Evolutionary conservation across 345 rosid species (phyloP), one percentile per base, ranked within the genome.

Genomic region (Populus simonii): DNA sequence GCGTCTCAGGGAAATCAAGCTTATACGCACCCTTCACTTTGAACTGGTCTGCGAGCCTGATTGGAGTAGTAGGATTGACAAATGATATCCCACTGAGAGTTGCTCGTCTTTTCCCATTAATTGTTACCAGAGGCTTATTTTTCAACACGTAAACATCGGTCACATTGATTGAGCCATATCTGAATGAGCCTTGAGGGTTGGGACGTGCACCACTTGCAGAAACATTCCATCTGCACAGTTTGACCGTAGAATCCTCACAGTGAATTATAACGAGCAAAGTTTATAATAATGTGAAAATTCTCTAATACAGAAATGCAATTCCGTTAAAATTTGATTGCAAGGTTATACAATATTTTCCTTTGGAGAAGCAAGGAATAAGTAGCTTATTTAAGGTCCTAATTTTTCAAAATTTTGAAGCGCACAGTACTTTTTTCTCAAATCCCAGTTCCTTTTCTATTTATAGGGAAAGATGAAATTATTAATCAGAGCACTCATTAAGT

Each of bases 151-250:
- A 94, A 75, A 92, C 84, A 22, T 96, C 94, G 2, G 98, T 92
- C 77, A 96, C 98, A 79, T 96, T 96, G 86, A 96, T 96, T 9
- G 98, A 89, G 33, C 99, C 99, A 59, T 96, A 96, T 74, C 86
- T 91, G 81, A 94, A 96, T 17, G 99, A 96, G 3, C 99, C 99
- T 78, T 96, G 98, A 6, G 98, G 98, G 73, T 96, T 96, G 65
- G 99, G 99, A 22, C 99, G 96, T 4, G 99, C 99, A 68, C 99
- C 98, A 67, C 99, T 96, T 0, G 99, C 99, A 68, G 96, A 84
- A 55, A 94, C 98, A 83, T 96, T 90, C 98, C 98, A 96, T 71
- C 98, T 95, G 85, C 85, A 86, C 25, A 76, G 81, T 74, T 76
- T 29, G 59, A 81, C 75, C 71, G 80, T 65, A 80, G 27, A 81